Evolutionary conservation across 345 rosid species (phyloP).

Genomic region (Kandelia obovata): DNA sequence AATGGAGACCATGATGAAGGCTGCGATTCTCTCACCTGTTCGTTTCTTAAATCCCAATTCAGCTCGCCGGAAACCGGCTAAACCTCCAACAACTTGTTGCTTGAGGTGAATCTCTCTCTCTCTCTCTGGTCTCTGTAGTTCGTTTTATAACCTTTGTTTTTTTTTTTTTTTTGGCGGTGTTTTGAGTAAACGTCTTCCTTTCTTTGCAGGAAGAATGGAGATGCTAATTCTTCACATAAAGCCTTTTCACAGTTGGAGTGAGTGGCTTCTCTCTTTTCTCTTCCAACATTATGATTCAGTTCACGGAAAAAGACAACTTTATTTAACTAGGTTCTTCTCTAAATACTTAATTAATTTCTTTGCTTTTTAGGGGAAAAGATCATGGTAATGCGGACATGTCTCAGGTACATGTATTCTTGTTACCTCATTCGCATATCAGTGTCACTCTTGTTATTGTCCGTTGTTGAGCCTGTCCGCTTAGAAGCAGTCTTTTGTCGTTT

Average conservation of each 20-base stretch:
- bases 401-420: constrained; percentile 49
- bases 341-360: neutral
- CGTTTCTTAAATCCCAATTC: constrained; percentile 11
- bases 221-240: constrained; percentile 29
- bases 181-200: neutral
- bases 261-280: constrained; percentile 11
- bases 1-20: constrained; percentile 31
- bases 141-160: neutral
- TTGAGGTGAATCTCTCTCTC: constrained; percentile 18
- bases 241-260: constrained; percentile 31
- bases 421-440: constrained; percentile 1
- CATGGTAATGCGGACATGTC: constrained; percentile 30
- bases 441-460: neutral
- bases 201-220: constrained; percentile 39
- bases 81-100: constrained; percentile 18
- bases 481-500: constrained; percentile 1
- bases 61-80: neutral
- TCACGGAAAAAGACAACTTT: neutral
- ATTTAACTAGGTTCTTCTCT: neutral
- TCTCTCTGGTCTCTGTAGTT: neutral
- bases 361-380: constrained; percentile 39
- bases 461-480: neutral
- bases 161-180: neutral
- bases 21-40: constrained; percentile 25
- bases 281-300: neutral